phyloP scores from a whole-genome alignment of 2,329 filamentous ascomycete species.

The Cladobotryum mycophilum region DNA sequence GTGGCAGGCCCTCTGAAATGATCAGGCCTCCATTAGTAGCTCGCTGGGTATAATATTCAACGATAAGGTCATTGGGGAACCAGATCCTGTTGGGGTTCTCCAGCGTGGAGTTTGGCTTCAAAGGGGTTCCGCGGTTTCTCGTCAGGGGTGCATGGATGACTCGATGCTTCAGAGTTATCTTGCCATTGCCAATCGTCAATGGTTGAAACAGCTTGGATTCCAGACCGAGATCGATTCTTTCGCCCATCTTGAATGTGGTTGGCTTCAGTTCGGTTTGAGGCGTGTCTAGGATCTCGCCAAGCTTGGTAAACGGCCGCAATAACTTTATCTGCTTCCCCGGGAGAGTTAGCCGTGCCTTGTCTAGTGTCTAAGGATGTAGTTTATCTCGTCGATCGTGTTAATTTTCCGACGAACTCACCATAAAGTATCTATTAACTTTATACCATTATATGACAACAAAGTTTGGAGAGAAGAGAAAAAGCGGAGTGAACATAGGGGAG shows the following conservation, averaged over 20 bases:
- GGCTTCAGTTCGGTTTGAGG: not conserved
- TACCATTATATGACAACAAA: too few species aligned
- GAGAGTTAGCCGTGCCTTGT: too few species aligned
- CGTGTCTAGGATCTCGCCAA: too few species aligned
- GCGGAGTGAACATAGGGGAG: too few species aligned
- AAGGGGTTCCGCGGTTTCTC: conserved; percentile 43
- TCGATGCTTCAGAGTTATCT: conserved; percentile 43
- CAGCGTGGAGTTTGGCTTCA: conserved; percentile 33
- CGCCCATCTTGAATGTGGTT: conserved; percentile 9
- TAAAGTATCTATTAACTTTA: too few species aligned
- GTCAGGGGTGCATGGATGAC: conserved; percentile 48
- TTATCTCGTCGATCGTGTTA: too few species aligned
- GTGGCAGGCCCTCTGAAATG: conserved; percentile 42
- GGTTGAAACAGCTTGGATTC: conserved; percentile 27
- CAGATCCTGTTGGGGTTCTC: conserved; percentile 44
- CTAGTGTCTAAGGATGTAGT: too few species aligned
- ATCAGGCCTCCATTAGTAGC: conserved; percentile 36
- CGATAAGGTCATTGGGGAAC: conserved; percentile 36
- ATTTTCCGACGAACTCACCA: too few species aligned
- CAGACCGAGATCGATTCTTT: not conserved
- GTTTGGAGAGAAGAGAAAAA: too few species aligned
- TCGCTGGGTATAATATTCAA: conserved; percentile 38
- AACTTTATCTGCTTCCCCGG: too few species aligned
- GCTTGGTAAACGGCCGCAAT: too few species aligned
- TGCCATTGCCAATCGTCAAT: conserved; percentile 33